phyloP scores from a whole-genome alignment of 108 stramenopile species.

The Cylindrotheca closterium region DNA sequence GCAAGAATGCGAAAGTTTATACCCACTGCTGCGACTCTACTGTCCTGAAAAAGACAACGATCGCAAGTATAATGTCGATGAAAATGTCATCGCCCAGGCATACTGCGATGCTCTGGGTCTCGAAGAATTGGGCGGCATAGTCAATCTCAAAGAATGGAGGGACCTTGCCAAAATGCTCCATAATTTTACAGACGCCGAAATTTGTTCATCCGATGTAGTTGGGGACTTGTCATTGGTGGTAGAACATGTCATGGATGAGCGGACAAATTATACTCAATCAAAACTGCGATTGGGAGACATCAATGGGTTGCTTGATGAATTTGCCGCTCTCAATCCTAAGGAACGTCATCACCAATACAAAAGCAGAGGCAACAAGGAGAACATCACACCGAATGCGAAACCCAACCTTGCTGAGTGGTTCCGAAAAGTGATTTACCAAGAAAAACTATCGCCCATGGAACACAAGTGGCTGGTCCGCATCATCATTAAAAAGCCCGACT shows the following conservation, averaged over 20 bases:
- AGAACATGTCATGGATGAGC: slow-evolving; percentile 50
- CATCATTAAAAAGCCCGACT: slow-evolving; percentile 55
- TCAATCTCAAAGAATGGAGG: slow-evolving; percentile 22
- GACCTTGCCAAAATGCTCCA: slow-evolving; percentile 45
- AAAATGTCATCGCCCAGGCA: slow-evolving; percentile 59
- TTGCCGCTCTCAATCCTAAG: slow-evolving; percentile 25
- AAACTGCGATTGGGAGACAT: slow-evolving; percentile 68
- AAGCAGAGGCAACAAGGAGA: neutral
- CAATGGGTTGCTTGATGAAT: slow-evolving; percentile 76
- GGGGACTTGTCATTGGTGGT: slow-evolving; percentile 74
- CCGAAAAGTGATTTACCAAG: slow-evolving; percentile 18
- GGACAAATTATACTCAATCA: slow-evolving; percentile 26
- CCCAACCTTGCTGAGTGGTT: slow-evolving; percentile 13
- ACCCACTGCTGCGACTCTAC: too few species aligned
- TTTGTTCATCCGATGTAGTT: slow-evolving; percentile 28
- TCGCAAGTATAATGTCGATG: slow-evolving; percentile 32
- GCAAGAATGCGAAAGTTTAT: too few species aligned
- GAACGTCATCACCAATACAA: slow-evolving; percentile 5
- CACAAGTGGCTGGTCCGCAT: slow-evolving; percentile 86
- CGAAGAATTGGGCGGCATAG: slow-evolving; percentile 21
- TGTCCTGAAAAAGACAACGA: too few species aligned
- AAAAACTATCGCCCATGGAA: slow-evolving; percentile 49
- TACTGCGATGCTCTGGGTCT: slow-evolving; percentile 70
- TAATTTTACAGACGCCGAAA: slow-evolving; percentile 53
- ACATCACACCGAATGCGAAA: neutral